Base-by-base conservation (phyloP, 306 rosid genomes). In the Prunus mongolica region DNA sequence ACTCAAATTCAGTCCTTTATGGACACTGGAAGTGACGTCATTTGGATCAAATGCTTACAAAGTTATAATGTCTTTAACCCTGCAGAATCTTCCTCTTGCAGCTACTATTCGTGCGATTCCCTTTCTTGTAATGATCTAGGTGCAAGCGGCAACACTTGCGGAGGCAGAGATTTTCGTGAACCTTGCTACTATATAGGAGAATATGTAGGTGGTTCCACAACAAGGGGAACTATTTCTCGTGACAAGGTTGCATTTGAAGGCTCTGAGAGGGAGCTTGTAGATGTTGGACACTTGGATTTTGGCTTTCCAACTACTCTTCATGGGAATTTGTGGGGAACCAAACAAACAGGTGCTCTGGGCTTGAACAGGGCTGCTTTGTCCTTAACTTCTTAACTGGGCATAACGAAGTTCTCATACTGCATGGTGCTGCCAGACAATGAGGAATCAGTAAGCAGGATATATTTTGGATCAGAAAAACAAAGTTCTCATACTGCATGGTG, bases 361-460 rank as follows among this genome's bases (percentile, higher is more conserved):
- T 51, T 84, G 56, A 81, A 74, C 71, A 25, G 65, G 14, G 41
- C 4, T 5, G 56, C 25, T 1, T 9, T 65, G 19, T 81, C 83
- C 14, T 45, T 75, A 11, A 60, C 78, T 60, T 71, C 78, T 66
- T 79, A 78, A 25, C 47, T 81, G 22, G 75, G 52, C 2, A 66
- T 75, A 10, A 74, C 66, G 50, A 81, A n/a, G 34, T 84, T 71
- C 77, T 81, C 79, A 2, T 78, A 74, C 44, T 75, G 85, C 18
- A 44, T 76, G 69, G 66, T 67, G 25, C 3, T 28, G 11, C 85
- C 63, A 27, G 71, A 75, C 57, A 34, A 60, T 44, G 25, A 27
- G 27, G 67, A 56, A 10, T 58, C 65, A 11, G 45, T 65, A 28
- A 72, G 69, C 6, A 62, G 30, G 67, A 67, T 76, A 76, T 62